Evolutionary conservation across 2,329 filamentous ascomycete genomes (phyloP).

Genomic region (Neofusicoccum kwambonambiense): DNA sequence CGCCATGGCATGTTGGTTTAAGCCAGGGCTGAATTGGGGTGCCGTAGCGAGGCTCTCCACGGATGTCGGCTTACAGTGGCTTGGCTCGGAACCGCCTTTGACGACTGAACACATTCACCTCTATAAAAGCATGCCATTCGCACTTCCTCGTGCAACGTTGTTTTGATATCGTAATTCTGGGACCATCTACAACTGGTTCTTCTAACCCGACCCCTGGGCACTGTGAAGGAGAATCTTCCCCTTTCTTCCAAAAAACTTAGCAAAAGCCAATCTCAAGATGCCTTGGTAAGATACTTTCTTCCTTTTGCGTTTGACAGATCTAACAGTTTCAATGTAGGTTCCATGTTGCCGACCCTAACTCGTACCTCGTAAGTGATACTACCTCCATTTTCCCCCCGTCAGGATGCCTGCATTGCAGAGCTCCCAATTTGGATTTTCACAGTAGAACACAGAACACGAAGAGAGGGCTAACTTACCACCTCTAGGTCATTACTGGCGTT

Average conservation of each 20-base stretch:
- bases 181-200: not conserved
- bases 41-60: not conserved
- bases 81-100: not conserved
- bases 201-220: not conserved
- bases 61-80: not conserved
- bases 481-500: slow-evolving; percentile 68
- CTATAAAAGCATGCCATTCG: not conserved
- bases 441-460: not conserved
- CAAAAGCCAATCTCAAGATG: not conserved
- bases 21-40: too few species aligned
- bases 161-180: not conserved
- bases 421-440: not conserved
- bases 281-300: not conserved
- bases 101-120: not conserved
- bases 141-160: not conserved
- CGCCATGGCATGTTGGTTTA: not conserved
- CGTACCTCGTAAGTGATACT: slow-evolving; percentile 63
- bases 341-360: slow-evolving; percentile 70
- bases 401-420: too few species aligned
- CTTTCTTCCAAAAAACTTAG: too few species aligned
- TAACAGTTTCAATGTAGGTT: slow-evolving; percentile 43
- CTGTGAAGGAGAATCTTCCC: not conserved
- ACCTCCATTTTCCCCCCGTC: too few species aligned
- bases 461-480: not conserved
- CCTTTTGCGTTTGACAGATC: not conserved